Evolutionary conservation across 345 rosid species (phyloP), one percentile per base, ranked within the genome.

Genomic region (Populus nigra): DNA sequence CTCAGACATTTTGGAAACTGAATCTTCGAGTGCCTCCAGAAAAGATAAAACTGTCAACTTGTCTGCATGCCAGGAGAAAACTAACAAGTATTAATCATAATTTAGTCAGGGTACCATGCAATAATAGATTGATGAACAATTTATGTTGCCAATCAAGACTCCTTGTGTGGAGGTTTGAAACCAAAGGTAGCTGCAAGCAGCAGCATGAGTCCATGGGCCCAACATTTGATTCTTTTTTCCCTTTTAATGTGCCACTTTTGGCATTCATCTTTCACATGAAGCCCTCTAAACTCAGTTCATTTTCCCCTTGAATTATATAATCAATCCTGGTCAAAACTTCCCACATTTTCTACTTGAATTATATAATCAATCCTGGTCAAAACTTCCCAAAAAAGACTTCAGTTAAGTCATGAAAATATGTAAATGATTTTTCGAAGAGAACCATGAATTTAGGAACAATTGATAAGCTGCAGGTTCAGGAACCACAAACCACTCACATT

Each of bases 1-100:
- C 25, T 84, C 92, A 0, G 80, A 41, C 39, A 62, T 68, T 61
- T 71, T 72, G 23, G 87, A 81, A 76, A 92, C 94, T 1, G 99
- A 91, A 79, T 93, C 99, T 82, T 96, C 97, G 13, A 96, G 96
- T 35, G 98, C 99, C 89, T 96, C 99, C 1, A 96, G 98, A 82
- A 96, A 96, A 50, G 98, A 96, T 53, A 75, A 41, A 45, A 96
- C 98, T 2, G 94, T 92, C 84, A 91, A 89, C 79, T 91, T 96
- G 81, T 91, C 99, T 95, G 92, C 92, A 70, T 9, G 62, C n/a
- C 59, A 77, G 66, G 15, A 63, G 9, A 9, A 17, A 41, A 41
- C 33, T 38, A 17, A 65, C 31, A 23, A 35, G 17, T 2, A 57
- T 73, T 55, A 57, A 45, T 68, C 65, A 68, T 27, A 3, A 45